Percentiles rank a stretch among this genome's conserved stretches.
phyloP scores from a whole-genome alignment of 805 yeast species.

The Brettanomyces custersianus region DNA sequence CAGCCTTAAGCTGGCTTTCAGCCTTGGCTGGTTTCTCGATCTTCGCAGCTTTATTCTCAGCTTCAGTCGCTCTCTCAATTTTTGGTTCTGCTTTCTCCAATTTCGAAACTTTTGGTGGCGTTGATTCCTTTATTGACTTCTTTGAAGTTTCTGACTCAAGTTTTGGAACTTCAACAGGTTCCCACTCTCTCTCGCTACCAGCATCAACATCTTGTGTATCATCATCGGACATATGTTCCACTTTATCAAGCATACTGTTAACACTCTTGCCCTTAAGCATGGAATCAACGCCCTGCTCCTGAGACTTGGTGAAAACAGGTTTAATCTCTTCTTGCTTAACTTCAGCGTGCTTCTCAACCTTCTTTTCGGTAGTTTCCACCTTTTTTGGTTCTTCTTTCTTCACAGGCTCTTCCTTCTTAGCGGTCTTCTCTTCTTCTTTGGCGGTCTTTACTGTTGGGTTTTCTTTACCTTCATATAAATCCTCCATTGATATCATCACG shows the following conservation, averaged over 20 bases:
- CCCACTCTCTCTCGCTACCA: constrained; percentile 24
- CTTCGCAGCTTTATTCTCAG: constrained; percentile 5
- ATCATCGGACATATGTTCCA: constrained; percentile 28
- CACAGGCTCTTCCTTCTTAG: constrained; percentile 8
- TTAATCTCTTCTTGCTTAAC: constrained; percentile 4
- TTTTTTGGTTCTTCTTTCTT: constrained; percentile 3
- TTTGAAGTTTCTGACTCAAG: not conserved
- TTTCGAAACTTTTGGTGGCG: not conserved
- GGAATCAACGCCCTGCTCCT: constrained; percentile 36
- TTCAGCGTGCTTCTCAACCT: constrained; percentile 1
- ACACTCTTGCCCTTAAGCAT: constrained; percentile 41
- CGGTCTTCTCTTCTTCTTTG: constrained; percentile 13
- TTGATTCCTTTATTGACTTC: not conserved
- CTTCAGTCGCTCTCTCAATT: constrained; percentile 2
- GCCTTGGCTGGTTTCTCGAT: not conserved
- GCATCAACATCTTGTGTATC: constrained; percentile 26
- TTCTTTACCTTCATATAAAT: constrained; percentile 67
- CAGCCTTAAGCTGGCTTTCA: constrained; percentile 12
- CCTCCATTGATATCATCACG: constrained; percentile 62
- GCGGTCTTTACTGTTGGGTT: constrained; percentile 39
- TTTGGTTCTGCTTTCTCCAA: constrained; percentile 5
- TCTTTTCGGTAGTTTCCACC: not conserved
- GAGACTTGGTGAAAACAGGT: constrained; percentile 19
- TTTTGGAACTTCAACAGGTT: constrained; percentile 7
- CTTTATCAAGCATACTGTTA: constrained; percentile 38